Conservation (phyloP, 495 filamentous ascomycete species). For the Acidiella bohemica region DNA sequence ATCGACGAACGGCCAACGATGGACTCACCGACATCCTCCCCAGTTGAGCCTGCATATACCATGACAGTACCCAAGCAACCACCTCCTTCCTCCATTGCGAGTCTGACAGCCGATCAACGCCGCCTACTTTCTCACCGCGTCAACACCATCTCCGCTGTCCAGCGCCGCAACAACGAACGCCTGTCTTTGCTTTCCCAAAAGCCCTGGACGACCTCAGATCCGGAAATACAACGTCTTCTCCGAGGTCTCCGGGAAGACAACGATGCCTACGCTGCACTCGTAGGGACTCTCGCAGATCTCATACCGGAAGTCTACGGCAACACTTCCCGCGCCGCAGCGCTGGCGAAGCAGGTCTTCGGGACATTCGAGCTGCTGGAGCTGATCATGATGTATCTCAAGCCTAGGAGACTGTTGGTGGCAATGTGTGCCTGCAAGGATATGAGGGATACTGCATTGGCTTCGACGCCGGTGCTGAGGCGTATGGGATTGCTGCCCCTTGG, state of each 20-base stretch:
- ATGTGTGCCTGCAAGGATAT: background rate
- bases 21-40: too few relatives aligned
- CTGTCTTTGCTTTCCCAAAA: background rate
- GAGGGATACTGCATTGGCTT: background rate
- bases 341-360: background rate
- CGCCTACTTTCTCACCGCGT: background rate
- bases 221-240: background rate
- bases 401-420: background rate
- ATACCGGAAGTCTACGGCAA: background rate
- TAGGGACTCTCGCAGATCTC: background rate
- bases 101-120: background rate
- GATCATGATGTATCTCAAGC: background rate
- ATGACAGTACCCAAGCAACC: too few relatives aligned
- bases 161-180: background rate
- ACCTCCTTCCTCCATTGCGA: too few relatives aligned
- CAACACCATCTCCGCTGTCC: background rate
- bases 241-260: background rate
- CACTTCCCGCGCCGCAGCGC: background rate
- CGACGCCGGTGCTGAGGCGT: background rate
- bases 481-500: background rate
- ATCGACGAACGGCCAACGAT: too few relatives aligned
- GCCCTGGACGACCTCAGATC: background rate
- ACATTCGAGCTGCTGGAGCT: background rate
- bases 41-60: too few relatives aligned
- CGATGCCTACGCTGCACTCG: background rate